phyloP scores from a whole-genome alignment of 2,329 filamentous ascomycete species.

The Ambrosiella xylebori region DNA sequence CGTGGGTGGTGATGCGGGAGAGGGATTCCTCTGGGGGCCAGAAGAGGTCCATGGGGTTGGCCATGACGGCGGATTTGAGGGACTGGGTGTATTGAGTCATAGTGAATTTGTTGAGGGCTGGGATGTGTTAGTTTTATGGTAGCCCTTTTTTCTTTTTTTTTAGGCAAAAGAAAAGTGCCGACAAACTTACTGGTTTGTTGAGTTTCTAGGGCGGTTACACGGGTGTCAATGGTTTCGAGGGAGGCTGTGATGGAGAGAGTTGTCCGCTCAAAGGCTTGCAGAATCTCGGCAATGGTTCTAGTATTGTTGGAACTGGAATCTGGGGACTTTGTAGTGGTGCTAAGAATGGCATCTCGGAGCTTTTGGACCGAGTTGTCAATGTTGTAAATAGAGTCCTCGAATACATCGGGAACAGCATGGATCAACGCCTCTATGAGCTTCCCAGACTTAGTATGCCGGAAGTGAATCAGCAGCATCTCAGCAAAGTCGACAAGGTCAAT shows the following conservation, averaged over 20 bases:
- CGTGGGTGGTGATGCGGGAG: not conserved
- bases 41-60: constrained; percentile 16
- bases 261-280: constrained; percentile 31
- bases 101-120: constrained; percentile 12
- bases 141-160: not conserved
- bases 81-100: constrained; percentile 6
- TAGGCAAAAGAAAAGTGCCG: too few relatives aligned
- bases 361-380: not conserved
- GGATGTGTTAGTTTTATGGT: not conserved
- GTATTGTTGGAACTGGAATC: too few relatives aligned
- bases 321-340: too few relatives aligned
- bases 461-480: constrained; percentile 7
- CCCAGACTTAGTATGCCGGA: constrained; percentile 6
- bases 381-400: constrained; percentile 4
- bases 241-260: constrained; percentile 19
- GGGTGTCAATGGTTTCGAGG: constrained; percentile 7
- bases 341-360: not conserved
- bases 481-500: constrained; percentile 7
- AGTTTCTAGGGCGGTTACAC: constrained; percentile 6
- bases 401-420: not conserved
- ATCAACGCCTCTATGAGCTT: constrained; percentile 7
- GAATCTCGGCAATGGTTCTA: constrained; percentile 20
- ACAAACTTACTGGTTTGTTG: not conserved
- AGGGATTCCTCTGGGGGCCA: constrained; percentile 15
- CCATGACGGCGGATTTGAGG: constrained; percentile 3